These are phyloP conservation scores for Malassezia globosa DNA, from an alignment of 1,284 basidiomycete species.

Conservation along the genomic window DNA sequence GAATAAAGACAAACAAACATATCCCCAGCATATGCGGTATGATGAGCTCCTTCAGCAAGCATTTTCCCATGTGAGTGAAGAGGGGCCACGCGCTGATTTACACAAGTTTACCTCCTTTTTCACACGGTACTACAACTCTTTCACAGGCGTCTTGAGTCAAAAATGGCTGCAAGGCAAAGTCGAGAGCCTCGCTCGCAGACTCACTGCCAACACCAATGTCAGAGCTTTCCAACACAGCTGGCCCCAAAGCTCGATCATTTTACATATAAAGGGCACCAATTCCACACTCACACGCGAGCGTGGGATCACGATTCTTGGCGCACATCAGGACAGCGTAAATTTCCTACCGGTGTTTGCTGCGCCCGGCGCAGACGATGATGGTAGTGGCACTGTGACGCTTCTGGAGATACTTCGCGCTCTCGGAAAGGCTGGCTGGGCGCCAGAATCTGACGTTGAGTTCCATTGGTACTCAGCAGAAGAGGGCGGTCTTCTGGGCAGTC, in stretches of 20 bases:
- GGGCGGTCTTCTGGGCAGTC: slow-evolving; percentile 81
- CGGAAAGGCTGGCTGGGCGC: slow-evolving; percentile 64
- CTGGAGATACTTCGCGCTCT: slow-evolving; percentile 78
- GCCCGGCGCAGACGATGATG: slow-evolving; percentile 63
- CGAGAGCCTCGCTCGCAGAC: slow-evolving; percentile 13
- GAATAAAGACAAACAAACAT: slow-evolving; percentile 6
- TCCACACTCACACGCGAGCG: slow-evolving; percentile 20
- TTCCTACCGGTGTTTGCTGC: slow-evolving; percentile 36
- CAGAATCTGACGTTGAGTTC: slow-evolving; percentile 68
- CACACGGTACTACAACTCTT: slow-evolving; percentile 50
- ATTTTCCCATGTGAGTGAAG: slow-evolving; percentile 25
- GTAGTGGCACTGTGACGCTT: slow-evolving; percentile 80
- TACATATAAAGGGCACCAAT: slow-evolving; percentile 28
- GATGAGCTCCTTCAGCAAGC: slow-evolving; percentile 17
- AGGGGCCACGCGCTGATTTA: slow-evolving; percentile 26
- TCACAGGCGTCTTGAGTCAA: slow-evolving; percentile 66
- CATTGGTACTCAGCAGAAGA: slow-evolving; percentile 95
- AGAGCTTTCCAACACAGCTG: slow-evolving; percentile 75
- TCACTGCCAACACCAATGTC: slow-evolving; percentile 49
- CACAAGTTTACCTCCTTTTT: slow-evolving; percentile 52
- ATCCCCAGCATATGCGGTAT: slow-evolving; percentile 21
- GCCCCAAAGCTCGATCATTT: slow-evolving; percentile 78
- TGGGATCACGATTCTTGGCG: slow-evolving; percentile 57
- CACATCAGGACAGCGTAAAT: slow-evolving; percentile 70
- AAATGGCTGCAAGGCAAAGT: slow-evolving; percentile 58